phyloP scores from a whole-genome alignment of 441 rosid genomes.

The Euphorbia schlechtendalii region DNA sequence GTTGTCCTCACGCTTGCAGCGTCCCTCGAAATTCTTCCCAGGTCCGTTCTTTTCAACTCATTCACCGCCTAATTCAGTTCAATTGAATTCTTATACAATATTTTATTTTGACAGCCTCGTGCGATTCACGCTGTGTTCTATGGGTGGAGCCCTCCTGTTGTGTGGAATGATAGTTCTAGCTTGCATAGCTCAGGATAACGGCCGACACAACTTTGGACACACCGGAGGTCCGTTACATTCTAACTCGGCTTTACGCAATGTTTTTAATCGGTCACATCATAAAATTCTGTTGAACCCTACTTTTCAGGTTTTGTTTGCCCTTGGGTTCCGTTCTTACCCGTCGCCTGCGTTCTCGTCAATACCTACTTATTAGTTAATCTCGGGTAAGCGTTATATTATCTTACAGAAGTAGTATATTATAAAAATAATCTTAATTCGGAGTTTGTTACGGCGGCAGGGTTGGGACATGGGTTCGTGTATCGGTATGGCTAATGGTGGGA shows the following conservation, averaged over 20 bases:
- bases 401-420: no score
- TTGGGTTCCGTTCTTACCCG: slow-evolving; percentile 59
- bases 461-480: slow-evolving; percentile 69
- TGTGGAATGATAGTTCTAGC: slow-evolving; percentile 60
- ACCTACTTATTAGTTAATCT: slow-evolving; percentile 57
- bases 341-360: slow-evolving; percentile 60
- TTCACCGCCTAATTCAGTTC: no score
- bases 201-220: slow-evolving; percentile 67
- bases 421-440: no score
- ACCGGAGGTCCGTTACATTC: slow-evolving; percentile 44
- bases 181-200: slow-evolving; percentile 58
- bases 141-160: slow-evolving; percentile 53
- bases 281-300: neutral
- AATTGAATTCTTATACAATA: no score
- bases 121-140: slow-evolving; percentile 38
- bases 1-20: slow-evolving; percentile 54
- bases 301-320: slow-evolving; percentile 64
- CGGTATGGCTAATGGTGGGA: slow-evolving; percentile 56
- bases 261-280: no score
- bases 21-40: slow-evolving; percentile 47
- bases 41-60: no score
- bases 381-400: slow-evolving; percentile 63
- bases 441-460: no score
- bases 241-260: no score
- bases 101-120: slow-evolving; percentile 38